Base-by-base conservation (phyloP, 1,284 basidiomycete species). In the Fistulinella cinereoalba region DNA sequence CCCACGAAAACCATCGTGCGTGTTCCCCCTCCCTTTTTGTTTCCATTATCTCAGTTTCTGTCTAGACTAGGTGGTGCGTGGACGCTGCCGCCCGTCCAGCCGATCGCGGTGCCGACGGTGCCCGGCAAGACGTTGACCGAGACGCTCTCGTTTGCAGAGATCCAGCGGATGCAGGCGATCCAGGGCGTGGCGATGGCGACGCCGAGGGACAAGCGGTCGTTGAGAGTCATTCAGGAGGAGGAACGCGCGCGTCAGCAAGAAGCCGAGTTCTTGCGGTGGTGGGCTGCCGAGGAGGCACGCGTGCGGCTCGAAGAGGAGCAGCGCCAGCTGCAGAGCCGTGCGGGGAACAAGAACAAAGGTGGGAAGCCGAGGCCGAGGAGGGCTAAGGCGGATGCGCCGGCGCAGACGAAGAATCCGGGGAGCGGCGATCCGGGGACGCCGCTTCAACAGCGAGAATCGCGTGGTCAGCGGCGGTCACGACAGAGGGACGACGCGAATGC, bases 181-280 rank as follows among this genome's bases (percentile, higher is more conserved):
- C 79, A 80, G 44, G 69, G 70, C 11, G 65, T 57, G 27, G 9
- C 27, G 3, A 64, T 55, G 1, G 64, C 66, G 1, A 60, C 65
- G 3, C 56, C 62, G 9, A 78, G 75, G 55, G 79, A 79, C 43
- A 80, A 80, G 53, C 74, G 77, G 36, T 87, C 84, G 32, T 69
- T 93, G 49, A 69, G 74, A n/a, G 83, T 93, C 55, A 95, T 95
- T 37, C 92, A 94, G 65, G 81, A 83, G 49, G 90, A 95, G 64
- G 92, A 94, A 64, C 70, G 71, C 24, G 53, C 74, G 28, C 80
- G 72, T 34, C 91, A 92, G 65, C 80, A 81, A 49, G 91, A 93
- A 65, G 80, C 72, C 2, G 87, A 89, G 47, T 95, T 94, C 61
- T 66, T 93, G 65, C 76, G 73, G 52, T 94, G 91, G 92, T 94